These are phyloP conservation scores for Coelastrella sp. DNA, from an alignment of 139 green algal species.

Conservation along the genomic window DNA sequence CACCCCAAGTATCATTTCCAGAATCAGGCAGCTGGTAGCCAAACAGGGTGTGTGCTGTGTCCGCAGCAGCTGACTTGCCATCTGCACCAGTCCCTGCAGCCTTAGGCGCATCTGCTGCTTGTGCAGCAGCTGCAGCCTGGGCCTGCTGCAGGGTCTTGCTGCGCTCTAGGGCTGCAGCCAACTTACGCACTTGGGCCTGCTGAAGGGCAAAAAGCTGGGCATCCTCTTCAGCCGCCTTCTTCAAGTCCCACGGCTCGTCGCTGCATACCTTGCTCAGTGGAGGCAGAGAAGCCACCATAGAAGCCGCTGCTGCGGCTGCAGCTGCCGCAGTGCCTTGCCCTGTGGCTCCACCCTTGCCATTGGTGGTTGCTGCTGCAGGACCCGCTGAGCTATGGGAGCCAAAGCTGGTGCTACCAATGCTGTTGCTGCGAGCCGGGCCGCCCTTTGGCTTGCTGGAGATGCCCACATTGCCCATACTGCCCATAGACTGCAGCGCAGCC, in stretches of 20 bases:
- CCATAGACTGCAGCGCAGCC: neutral
- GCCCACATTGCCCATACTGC: neutral
- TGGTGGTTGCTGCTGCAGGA: neutral
- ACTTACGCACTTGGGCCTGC: conserved; percentile 4
- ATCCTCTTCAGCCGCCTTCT: conserved; percentile 32
- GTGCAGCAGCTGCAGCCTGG: neutral
- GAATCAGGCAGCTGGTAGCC: conserved; percentile 40
- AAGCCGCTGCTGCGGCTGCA: neutral
- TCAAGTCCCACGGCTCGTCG: conserved; percentile 28
- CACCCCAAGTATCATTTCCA: conserved; percentile 44
- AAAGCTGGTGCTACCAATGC: neutral
- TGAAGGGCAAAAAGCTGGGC: conserved; percentile 17
- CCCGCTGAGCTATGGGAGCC: neutral
- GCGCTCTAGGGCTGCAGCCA: conserved; percentile 6
- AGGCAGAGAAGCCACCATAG: conserved; percentile 2
- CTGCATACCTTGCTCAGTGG: conserved; percentile 43
- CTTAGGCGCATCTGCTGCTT: neutral
- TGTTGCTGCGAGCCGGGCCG: neutral
- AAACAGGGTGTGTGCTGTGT: neutral
- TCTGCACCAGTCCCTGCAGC: neutral
- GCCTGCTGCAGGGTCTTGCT: conserved; percentile 6
- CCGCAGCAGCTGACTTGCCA: neutral
- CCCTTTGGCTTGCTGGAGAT: neutral
- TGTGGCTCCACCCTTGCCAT: neutral
- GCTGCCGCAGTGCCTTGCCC: neutral